These are phyloP conservation scores for Cyclotella kingstonii DNA, from an alignment of 108 stramenopile species.

Conservation along the genomic window DNA sequence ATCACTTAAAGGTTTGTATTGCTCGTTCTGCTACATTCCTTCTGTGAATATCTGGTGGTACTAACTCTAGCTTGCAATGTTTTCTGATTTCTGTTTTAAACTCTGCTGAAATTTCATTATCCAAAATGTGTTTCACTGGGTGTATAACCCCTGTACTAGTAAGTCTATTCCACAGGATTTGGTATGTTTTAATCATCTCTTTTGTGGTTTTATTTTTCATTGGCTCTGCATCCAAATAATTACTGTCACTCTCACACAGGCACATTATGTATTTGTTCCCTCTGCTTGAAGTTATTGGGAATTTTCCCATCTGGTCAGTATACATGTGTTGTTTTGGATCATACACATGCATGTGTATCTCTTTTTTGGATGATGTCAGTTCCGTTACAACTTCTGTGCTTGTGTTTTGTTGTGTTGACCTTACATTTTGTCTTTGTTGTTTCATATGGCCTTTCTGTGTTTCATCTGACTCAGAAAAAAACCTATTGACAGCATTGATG, in stretches of 20 bases:
- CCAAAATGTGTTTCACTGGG: conserved; percentile 4
- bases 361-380: not conserved
- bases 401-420: not conserved
- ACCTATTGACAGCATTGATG: not conserved
- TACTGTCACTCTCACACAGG: not conserved
- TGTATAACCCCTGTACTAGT: not conserved
- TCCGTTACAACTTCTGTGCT: not conserved
- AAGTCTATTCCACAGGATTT: not conserved
- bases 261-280: conserved; percentile 11
- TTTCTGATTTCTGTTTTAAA: not conserved
- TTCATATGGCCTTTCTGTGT: conserved; percentile 34
- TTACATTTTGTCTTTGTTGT: conserved; percentile 15
- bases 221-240: conserved; percentile 11
- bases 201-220: not conserved
- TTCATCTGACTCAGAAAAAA: conserved; percentile 3
- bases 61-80: conserved; percentile 21
- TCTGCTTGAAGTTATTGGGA: conserved; percentile 2
- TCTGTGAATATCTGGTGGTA: conserved; percentile 34
- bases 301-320: conserved; percentile 8
- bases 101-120: not conserved
- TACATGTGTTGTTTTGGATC: not conserved
- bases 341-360: not conserved
- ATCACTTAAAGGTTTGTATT: conserved; percentile 47
- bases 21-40: conserved; percentile 50
- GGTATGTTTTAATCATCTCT: conserved; percentile 5